Conservation (phyloP, 2,329 filamentous ascomycete genomes). For the Colletotrichum horii region DNA sequence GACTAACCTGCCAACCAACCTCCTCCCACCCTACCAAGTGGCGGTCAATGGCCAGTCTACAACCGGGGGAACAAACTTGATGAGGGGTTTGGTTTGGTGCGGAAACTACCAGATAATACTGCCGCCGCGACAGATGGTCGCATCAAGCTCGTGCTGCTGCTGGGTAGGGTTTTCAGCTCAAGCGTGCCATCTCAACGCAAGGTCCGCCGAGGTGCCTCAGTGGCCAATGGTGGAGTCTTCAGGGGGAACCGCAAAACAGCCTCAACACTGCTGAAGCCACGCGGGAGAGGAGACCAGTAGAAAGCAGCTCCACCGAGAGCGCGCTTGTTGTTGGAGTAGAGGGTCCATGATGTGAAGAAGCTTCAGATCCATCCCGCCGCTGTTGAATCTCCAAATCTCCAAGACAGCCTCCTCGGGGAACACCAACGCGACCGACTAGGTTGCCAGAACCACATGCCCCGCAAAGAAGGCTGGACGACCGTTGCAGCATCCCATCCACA, state of each 20-base stretch:
- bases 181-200: background rate
- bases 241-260: constrained; percentile 20
- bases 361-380: constrained; percentile 18
- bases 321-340: constrained; percentile 19
- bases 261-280: constrained; percentile 16
- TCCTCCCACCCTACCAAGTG: background rate
- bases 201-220: background rate
- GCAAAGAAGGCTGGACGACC: constrained; percentile 21
- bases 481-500: constrained; percentile 18
- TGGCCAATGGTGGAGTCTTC: constrained; percentile 11
- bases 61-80: background rate
- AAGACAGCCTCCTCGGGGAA: constrained; percentile 9
- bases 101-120: background rate
- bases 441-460: constrained; percentile 19
- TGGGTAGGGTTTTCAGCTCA: background rate
- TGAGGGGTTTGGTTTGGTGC: background rate
- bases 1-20: background rate
- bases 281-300: constrained; percentile 13
- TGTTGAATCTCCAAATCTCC: constrained; percentile 18
- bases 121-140: background rate
- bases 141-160: background rate
- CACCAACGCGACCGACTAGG: constrained; percentile 7
- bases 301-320: constrained; percentile 5
- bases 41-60: constrained; percentile 4
- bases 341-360: constrained; percentile 13